Percentiles rank a stretch among this genome's conserved stretches.
Evolutionary conservation across 352 stramenopile species (phyloP).

Genomic region (Globisporangium ultimum): DNA sequence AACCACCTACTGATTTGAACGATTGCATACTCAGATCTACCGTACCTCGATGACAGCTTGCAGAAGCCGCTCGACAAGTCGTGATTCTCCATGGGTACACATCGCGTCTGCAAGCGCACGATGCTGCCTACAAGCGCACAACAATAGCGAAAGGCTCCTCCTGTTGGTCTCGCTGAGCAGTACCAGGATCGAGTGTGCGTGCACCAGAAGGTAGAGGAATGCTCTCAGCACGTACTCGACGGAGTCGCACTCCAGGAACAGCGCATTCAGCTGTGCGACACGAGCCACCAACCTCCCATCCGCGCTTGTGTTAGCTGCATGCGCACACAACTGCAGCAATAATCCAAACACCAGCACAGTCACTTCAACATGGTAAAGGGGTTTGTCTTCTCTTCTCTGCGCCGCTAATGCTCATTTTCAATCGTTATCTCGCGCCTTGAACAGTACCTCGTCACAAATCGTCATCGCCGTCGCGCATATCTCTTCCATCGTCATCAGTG

Average conservation of each 20-base stretch:
- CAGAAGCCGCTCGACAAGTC: not conserved
- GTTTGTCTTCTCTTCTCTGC: no score
- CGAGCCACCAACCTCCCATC: not conserved
- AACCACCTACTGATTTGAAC: not conserved
- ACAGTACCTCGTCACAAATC: no score
- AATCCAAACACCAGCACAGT: no score
- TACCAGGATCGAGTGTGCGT: no score
- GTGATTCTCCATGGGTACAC: not conserved
- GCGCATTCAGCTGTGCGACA: slow-evolving; percentile 13
- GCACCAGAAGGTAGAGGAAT: not conserved
- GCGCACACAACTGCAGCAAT: not conserved
- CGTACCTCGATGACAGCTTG: slow-evolving; percentile 1
- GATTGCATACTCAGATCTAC: not conserved
- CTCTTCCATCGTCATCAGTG: no score
- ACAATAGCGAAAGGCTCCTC: not conserved
- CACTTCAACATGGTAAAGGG: no score
- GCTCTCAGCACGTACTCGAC: slow-evolving; percentile 10
- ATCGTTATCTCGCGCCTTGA: no score
- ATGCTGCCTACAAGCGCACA: slow-evolving; percentile 6
- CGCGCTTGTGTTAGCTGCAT: not conserved
- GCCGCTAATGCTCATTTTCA: no score
- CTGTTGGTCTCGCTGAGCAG: no score
- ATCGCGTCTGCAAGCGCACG: slow-evolving; percentile 9
- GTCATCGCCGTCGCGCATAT: no score
- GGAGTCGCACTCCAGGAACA: slow-evolving; percentile 10